Evolutionary conservation across 2,329 filamentous ascomycete species (phyloP).

Genomic region (Epichloe festucae): DNA sequence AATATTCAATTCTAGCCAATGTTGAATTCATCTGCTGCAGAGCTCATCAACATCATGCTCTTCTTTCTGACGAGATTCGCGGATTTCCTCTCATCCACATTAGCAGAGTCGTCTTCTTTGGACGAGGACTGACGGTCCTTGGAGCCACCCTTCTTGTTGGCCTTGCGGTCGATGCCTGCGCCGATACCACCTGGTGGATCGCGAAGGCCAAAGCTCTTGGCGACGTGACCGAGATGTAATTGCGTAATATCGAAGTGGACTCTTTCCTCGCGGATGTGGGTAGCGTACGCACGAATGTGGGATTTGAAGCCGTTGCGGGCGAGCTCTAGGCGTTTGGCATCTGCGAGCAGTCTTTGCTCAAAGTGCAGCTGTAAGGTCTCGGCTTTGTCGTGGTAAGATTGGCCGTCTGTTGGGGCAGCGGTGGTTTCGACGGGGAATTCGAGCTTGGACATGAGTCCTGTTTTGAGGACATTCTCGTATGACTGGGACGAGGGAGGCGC

Average conservation of each 20-base stretch:
- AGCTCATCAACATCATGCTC: conserved; percentile 52
- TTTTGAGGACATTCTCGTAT: conserved; percentile 46
- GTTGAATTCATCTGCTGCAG: conserved; percentile 54
- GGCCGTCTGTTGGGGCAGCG: conserved; percentile 26
- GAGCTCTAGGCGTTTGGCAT: conserved; percentile 60
- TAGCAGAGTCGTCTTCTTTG: conserved; percentile 4
- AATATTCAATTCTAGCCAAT: conserved; percentile 34
- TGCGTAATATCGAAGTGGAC: conserved; percentile 83
- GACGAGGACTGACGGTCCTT: conserved; percentile 12
- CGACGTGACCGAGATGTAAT: conserved; percentile 81
- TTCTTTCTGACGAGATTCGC: conserved; percentile 43
- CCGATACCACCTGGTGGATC: conserved; percentile 80
- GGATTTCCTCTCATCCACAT: conserved; percentile 18
- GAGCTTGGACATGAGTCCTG: conserved; percentile 48
- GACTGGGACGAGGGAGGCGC: conserved; percentile 35
- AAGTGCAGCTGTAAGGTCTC: conserved; percentile 47
- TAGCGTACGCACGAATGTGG: conserved; percentile 88
- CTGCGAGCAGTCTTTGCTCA: conserved; percentile 45
- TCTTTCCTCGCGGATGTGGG: conserved; percentile 76
- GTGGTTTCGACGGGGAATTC: conserved; percentile 61
- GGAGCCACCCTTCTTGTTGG: conserved; percentile 21
- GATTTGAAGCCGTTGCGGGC: conserved; percentile 80
- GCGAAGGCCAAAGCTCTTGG: conserved; percentile 82
- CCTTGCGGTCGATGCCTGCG: conserved; percentile 35
- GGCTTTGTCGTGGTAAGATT: conserved; percentile 36